Evolutionary conservation across 2,329 filamentous ascomycete species (phyloP).

Genomic region (Canariomyces notabilis): DNA sequence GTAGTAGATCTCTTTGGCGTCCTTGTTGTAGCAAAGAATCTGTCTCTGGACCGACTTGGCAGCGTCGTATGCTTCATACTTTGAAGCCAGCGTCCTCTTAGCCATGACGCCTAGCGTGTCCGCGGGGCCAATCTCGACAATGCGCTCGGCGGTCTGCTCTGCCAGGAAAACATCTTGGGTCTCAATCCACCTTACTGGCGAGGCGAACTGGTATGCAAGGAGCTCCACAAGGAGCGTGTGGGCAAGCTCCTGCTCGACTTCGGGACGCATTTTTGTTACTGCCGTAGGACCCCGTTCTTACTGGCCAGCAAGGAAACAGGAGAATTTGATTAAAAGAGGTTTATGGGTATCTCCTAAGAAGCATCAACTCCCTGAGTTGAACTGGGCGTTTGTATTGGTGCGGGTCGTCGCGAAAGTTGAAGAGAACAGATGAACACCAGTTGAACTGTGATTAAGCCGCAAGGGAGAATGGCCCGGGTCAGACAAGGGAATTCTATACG

Average conservation of each 20-base stretch:
- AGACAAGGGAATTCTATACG: conserved; percentile 8
- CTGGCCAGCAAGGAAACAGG: not conserved
- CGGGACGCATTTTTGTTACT: conserved; percentile 74
- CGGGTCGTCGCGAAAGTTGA: too few species aligned
- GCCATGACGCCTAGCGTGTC: conserved; percentile 98
- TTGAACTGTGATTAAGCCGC: not conserved
- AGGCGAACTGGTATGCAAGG: conserved; percentile 97
- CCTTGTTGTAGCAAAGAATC: conserved; percentile 99
- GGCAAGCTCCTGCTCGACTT: conserved; percentile 98
- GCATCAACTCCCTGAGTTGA: too few species aligned
- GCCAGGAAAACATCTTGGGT: conserved; percentile 99
- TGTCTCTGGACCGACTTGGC: conserved; percentile 94
- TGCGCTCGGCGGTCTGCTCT: conserved; percentile 91
- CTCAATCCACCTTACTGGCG: conserved; percentile 98
- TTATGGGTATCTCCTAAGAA: conserved; percentile 6
- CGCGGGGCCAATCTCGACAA: conserved; percentile 94
- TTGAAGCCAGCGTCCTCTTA: conserved; percentile 87
- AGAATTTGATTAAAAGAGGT: not conserved
- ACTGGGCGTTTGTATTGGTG: too few species aligned
- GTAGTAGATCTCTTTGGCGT: conserved; percentile 99
- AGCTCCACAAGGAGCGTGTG: conserved; percentile 98
- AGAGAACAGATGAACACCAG: not conserved
- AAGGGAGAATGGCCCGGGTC: conserved; percentile 1
- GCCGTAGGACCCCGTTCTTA: not conserved
- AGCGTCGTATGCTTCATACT: conserved; percentile 98